phyloP scores from a whole-genome alignment of 805 yeast species.

The Metschnikowia santaceciliae region DNA sequence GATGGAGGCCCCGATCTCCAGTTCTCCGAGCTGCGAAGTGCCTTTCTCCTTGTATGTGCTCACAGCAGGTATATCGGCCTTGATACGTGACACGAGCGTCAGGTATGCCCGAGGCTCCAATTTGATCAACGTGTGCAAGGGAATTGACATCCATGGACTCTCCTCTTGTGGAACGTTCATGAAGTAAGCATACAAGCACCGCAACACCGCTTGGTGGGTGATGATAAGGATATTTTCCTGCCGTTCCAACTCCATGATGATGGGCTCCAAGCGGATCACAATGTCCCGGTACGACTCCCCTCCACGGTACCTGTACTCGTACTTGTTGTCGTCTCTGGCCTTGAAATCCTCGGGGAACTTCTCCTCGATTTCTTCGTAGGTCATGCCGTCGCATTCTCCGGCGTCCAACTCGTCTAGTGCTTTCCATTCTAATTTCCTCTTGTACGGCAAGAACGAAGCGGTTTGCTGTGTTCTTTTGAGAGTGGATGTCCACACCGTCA shows the following conservation, averaged over 20 bases:
- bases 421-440: conserved; percentile 82
- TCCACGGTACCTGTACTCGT: conserved; percentile 92
- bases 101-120: conserved; percentile 94
- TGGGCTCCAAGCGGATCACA: conserved; percentile 91
- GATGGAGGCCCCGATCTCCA: conserved; percentile 35
- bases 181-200: conserved; percentile 95
- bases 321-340: conserved; percentile 93
- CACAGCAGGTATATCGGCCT: conserved; percentile 97
- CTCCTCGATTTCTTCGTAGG: conserved; percentile 86
- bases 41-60: conserved; percentile 96
- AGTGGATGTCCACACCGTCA: conserved; percentile 96
- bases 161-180: conserved; percentile 98
- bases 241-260: conserved; percentile 96
- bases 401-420: conserved; percentile 97
- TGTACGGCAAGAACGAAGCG: conserved; percentile 74
- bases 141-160: conserved; percentile 98
- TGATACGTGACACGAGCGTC: conserved; percentile 82
- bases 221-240: conserved; percentile 94
- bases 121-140: conserved; percentile 89
- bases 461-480: conserved; percentile 90
- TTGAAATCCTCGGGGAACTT: conserved; percentile 90
- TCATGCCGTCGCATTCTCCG: conserved; percentile 95
- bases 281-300: conserved; percentile 97
- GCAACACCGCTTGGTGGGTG: conserved; percentile 94
- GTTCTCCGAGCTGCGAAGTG: conserved; percentile 61